Evolutionary conservation across 2,329 filamentous ascomycete genomes (phyloP).

Genomic region (Biscogniauxia marginata): DNA sequence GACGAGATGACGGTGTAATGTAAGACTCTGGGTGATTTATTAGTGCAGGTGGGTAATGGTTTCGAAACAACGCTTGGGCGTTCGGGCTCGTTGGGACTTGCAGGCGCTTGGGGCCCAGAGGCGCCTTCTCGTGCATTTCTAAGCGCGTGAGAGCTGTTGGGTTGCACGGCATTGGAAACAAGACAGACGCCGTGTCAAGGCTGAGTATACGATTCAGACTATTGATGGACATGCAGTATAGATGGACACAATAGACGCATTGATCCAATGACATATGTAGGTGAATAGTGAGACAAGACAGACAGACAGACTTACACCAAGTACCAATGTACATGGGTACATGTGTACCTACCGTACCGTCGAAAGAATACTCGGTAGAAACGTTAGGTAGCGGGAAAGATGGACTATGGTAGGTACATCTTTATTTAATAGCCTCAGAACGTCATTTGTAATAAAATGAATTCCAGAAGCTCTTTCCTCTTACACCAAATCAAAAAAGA

Average conservation of each 20-base stretch:
- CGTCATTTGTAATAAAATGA: slow-evolving; percentile 10
- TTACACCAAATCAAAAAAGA: neutral
- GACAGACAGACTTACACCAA: too few relatives aligned
- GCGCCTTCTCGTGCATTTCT: slow-evolving; percentile 1
- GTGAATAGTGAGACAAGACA: too few relatives aligned
- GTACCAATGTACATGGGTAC: too few relatives aligned
- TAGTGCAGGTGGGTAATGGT: neutral
- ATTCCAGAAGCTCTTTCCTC: slow-evolving; percentile 5
- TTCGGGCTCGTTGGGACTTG: neutral
- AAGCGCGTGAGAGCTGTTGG: slow-evolving; percentile 19
- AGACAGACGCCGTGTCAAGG: slow-evolving; percentile 26
- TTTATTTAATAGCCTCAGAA: slow-evolving; percentile 6
- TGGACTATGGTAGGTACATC: neutral
- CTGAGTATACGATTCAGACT: slow-evolving; percentile 5
- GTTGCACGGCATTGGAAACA: slow-evolving; percentile 15
- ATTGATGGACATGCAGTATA: neutral
- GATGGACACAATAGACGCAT: slow-evolving; percentile 1
- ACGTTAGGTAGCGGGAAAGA: neutral
- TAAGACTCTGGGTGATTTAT: neutral
- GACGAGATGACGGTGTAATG: neutral
- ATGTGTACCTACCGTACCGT: neutral
- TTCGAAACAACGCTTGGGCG: neutral
- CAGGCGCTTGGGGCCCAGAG: neutral
- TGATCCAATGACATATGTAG: too few relatives aligned
- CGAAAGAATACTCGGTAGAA: neutral